Evolutionary conservation across 2,329 filamentous ascomycete genomes (phyloP), one percentile per base, ranked within the genome.

Genomic region (Penicillium brasilianum): DNA sequence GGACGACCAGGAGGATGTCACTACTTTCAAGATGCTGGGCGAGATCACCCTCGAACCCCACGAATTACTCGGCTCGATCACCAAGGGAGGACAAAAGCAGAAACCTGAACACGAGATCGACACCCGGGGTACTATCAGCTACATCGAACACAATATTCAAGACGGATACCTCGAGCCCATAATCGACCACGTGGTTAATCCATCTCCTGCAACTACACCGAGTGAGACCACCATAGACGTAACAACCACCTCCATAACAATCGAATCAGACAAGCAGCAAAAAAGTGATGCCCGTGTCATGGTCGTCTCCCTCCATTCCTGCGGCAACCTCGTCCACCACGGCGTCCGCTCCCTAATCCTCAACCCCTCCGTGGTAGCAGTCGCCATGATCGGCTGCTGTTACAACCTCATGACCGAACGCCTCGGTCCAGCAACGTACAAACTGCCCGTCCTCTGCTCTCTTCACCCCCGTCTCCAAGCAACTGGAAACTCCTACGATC

Each of bases 321-420:
- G 95, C 74, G 95, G 95, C 30, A 98, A 99, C 69, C 87, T 99
- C n/a, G 90, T 96, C 0, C 95, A 99, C 76, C 93, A 96, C 73
- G 95, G 91, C 10, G 89, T 99, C 59, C 88, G 92, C 14, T 96
- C 94, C 0, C 85, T 99, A 20, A 79, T 93, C 1, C 80, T 96
- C 59, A 98, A 97, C 73, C 89, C 90, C 0, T 86, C 88, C 4
- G 93, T 98, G 58, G 87, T 88, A 34, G 92, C 93, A n/a, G 90
- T 98, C 22, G 94, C 94, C 60, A 93, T 99, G 74, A 92, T 99
- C 62, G 95, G 95, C 50, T 99, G 95, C 81, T 99, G 95, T 83
- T 98, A 99, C 83, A 99, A 99, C 71, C 87, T 98, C 6, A 81
- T 98, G 68, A 97, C 94, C 0, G 95, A 98, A 78, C 88, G 91